Evolutionary conservation across 257 asterid genomes (phyloP).

Genomic region (Asclepias syriaca): DNA sequence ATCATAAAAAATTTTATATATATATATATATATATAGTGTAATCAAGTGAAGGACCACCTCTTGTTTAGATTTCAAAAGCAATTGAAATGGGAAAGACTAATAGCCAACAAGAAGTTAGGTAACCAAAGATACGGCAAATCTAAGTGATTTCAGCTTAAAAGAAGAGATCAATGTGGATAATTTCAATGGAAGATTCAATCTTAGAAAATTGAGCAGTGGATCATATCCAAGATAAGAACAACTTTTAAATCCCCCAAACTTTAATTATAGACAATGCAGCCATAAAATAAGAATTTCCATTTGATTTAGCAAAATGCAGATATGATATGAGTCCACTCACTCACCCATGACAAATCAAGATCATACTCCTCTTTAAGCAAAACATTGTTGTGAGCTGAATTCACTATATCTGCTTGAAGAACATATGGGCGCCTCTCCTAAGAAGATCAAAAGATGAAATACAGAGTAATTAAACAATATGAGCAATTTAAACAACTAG

Average conservation of each 20-base stretch:
- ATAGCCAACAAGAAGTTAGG: neutral
- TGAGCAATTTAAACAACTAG: neutral
- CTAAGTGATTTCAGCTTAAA: neutral
- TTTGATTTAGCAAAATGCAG: neutral
- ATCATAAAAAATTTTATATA: neutral
- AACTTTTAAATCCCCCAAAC: neutral
- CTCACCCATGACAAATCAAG: conserved; percentile 17
- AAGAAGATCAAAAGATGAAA: conserved; percentile 7
- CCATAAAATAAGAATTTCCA: neutral
- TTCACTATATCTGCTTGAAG: conserved; percentile 34
- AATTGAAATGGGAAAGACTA: neutral
- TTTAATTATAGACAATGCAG: neutral
- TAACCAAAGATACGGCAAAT: neutral
- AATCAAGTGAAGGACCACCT: neutral
- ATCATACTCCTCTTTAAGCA: conserved; percentile 30
- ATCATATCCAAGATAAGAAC: neutral
- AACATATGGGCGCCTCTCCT: conserved; percentile 43
- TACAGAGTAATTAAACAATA: neutral
- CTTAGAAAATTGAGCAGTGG: neutral
- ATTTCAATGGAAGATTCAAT: neutral
- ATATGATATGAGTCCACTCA: neutral
- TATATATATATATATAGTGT: no score
- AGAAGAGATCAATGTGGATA: neutral
- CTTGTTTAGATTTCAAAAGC: neutral
- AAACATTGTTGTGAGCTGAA: conserved; percentile 27